Conservation (phyloP, 1,284 basidiomycete species). For the Sphagnurus paluster region DNA sequence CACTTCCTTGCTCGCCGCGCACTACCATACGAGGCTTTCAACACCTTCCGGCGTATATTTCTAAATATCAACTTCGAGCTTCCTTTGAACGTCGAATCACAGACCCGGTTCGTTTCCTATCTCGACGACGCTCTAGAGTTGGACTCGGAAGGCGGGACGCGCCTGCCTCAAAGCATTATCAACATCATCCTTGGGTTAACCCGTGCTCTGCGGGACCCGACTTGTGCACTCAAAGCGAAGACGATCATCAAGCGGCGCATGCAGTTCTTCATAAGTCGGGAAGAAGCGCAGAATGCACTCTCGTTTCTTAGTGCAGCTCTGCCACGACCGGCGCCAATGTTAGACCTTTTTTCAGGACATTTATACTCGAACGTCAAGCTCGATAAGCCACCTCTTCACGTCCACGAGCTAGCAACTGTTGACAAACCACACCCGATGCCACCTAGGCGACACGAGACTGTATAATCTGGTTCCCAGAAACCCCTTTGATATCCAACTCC, state of each 20-base stretch:
- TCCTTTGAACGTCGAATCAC: slow-evolving; percentile 22
- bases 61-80: slow-evolving; percentile 26
- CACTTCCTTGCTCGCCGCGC: slow-evolving; percentile 16
- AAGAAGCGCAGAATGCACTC: slow-evolving; percentile 26
- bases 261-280: slow-evolving; percentile 24
- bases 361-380: slow-evolving; percentile 34
- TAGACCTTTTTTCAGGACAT: slow-evolving; percentile 33
- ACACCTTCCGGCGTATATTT: slow-evolving; percentile 37
- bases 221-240: slow-evolving; percentile 29
- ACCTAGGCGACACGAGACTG: no score
- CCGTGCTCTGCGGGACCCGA: slow-evolving; percentile 27
- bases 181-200: slow-evolving; percentile 32
- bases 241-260: slow-evolving; percentile 27
- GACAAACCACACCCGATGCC: no score
- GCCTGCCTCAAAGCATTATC: slow-evolving; percentile 31
- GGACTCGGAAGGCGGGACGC: slow-evolving; percentile 21
- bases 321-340: slow-evolving; percentile 17
- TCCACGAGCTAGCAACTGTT: slow-evolving; percentile 5
- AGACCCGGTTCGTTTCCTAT: slow-evolving; percentile 26
- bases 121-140: slow-evolving; percentile 33
- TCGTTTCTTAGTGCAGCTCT: slow-evolving; percentile 20
- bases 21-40: slow-evolving; percentile 34
- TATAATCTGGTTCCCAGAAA: no score
- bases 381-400: slow-evolving; percentile 10
- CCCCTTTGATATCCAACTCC: no score